Percentiles rank a stretch among this genome's conserved stretches.
phyloP scores from a whole-genome alignment of 176 grass and related monocot species.

The Oryza punctata region DNA sequence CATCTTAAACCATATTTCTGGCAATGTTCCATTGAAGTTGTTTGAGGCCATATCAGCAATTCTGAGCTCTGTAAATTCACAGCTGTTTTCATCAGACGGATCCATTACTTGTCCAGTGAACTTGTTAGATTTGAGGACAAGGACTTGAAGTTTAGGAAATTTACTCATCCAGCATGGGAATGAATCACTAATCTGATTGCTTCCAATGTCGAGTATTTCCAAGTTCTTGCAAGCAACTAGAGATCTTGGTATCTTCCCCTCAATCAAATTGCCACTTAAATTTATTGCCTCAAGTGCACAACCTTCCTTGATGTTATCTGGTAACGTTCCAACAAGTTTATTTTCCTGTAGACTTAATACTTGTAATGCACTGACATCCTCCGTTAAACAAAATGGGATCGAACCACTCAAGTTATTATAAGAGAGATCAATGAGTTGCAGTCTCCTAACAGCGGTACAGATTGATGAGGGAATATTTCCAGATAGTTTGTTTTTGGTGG shows the following conservation, averaged over 20 bases:
- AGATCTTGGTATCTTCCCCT: slow-evolving; percentile 42
- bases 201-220: neutral
- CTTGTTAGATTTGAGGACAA: slow-evolving; percentile 34
- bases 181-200: neutral
- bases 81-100: neutral
- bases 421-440: slow-evolving; percentile 38
- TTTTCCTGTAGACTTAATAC: slow-evolving; percentile 41
- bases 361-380: neutral
- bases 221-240: slow-evolving; percentile 27
- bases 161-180: slow-evolving; percentile 51
- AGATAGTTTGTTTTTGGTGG: slow-evolving; percentile 10
- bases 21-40: slow-evolving; percentile 30
- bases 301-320: neutral
- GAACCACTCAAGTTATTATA: neutral
- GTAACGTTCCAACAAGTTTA: slow-evolving; percentile 17
- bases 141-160: slow-evolving; percentile 48
- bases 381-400: slow-evolving; percentile 44
- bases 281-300: slow-evolving; percentile 33
- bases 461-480: slow-evolving; percentile 42
- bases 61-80: slow-evolving; percentile 1
- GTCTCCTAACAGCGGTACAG: neutral
- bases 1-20: slow-evolving; percentile 7
- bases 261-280: slow-evolving; percentile 32
- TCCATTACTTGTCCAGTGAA: slow-evolving; percentile 27
- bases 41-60: slow-evolving; percentile 41